Percentiles rank a stretch among this genome's conserved stretches.
These are phyloP conservation scores for Exophiala mesophila DNA, from an alignment of 2,329 filamentous ascomycete species.

Conservation along the genomic window DNA sequence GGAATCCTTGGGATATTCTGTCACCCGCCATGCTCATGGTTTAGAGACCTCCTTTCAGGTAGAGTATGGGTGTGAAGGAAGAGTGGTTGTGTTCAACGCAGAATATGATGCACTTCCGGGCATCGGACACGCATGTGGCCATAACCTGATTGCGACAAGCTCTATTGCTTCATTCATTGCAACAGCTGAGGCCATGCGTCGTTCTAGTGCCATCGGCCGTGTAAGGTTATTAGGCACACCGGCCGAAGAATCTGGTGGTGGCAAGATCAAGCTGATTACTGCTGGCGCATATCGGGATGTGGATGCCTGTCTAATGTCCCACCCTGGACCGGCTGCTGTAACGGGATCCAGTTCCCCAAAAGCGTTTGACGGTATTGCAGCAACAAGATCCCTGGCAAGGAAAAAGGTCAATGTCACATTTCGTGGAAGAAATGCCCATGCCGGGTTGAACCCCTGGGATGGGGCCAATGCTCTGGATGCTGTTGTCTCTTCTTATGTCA, in stretches of 20 bases:
- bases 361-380: constrained; percentile 10
- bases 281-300: constrained; percentile 40
- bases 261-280: constrained; percentile 40
- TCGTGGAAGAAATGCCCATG: constrained; percentile 52
- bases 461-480: constrained; percentile 58
- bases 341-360: constrained; percentile 6
- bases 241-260: constrained; percentile 37
- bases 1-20: constrained; percentile 41
- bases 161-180: constrained; percentile 35
- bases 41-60: constrained; percentile 50
- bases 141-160: constrained; percentile 37
- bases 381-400: constrained; percentile 31
- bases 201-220: constrained; percentile 25
- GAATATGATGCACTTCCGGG: constrained; percentile 42
- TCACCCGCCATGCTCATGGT: constrained; percentile 48
- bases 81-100: constrained; percentile 35
- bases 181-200: constrained; percentile 30
- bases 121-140: constrained; percentile 40
- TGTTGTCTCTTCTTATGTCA: constrained; percentile 43
- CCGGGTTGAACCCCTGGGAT: constrained; percentile 54
- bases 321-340: constrained; percentile 29
- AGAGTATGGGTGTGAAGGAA: constrained; percentile 38
- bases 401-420: constrained; percentile 39
- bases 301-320: constrained; percentile 43
- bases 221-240: constrained; percentile 37